A percentile compares a stretch with the other conserved stretches of the same genome.
phyloP scores from a whole-genome alignment of 441 rosid species.

The Gossypium lobatum region DNA sequence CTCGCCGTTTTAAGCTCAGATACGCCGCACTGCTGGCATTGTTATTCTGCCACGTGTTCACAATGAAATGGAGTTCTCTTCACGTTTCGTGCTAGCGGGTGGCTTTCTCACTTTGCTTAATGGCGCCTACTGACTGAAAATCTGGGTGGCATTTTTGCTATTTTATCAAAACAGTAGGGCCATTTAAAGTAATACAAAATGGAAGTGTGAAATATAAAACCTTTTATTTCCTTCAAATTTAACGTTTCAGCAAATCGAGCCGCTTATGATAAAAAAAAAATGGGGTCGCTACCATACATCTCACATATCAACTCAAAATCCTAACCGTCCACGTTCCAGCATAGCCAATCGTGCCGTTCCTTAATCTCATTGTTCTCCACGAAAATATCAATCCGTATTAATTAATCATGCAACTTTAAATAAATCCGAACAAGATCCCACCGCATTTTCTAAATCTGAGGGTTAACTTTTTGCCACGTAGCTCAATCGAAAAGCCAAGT shows the following conservation, averaged over 20 bases:
- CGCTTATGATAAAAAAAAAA: background rate
- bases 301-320: slow-evolving; percentile 18
- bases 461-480: slow-evolving; percentile 17
- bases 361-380: background rate
- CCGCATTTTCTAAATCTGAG: slow-evolving; percentile 24
- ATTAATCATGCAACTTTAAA: background rate
- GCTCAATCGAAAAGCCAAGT: background rate
- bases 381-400: slow-evolving; percentile 14
- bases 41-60: slow-evolving; percentile 6
- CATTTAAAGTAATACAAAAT: background rate
- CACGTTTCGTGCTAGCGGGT: background rate
- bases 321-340: slow-evolving; percentile 22
- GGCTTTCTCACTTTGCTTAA: background rate
- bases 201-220: slow-evolving; percentile 7
- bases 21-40: background rate
- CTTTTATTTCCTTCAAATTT: background rate
- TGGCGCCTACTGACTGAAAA: slow-evolving; percentile 22
- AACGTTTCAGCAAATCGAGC: background rate
- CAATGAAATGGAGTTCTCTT: background rate
- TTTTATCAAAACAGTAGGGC: background rate
- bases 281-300: slow-evolving; percentile 14
- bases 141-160: slow-evolving; percentile 21
- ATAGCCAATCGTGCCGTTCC: slow-evolving; percentile 20
- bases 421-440: slow-evolving; percentile 16
- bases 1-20: background rate